Base-by-base conservation (phyloP, 1,139 yeast species). In the Lodderomyces theae region DNA sequence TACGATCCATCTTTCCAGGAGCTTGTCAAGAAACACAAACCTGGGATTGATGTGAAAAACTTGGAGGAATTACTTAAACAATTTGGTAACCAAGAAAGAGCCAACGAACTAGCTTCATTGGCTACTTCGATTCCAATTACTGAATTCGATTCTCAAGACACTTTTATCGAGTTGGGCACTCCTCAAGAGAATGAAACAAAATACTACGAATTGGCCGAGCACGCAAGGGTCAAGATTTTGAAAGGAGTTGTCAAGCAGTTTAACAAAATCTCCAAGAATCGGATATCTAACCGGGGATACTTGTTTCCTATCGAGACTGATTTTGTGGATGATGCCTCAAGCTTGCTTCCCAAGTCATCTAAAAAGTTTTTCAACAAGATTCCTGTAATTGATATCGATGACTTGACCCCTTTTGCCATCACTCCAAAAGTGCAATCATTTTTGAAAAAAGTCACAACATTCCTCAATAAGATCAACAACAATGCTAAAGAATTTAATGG, bases 131-230 rank as follows among this genome's bases (percentile, higher is more conserved):
- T 60, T 2, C 47, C 54, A 1, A 35, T 47, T 3, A 47, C 46
- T 5, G 38, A 45, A 9, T 50, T 56, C 28, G 33, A 40, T 21
- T 42, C 46, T 19, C 35, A 42, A 26, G 41, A 46, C 4, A 25
- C n/a, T 5, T 38, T 43, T 21, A 40, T 35, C 13, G 33, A 38
- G 11, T 46, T 47, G 45, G 52, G 35, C 38, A 48, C 57, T 36
- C 30, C 37, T 3, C 25, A 44, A 26, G 33, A 24, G 9, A 24
- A 22, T 12, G 77, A 61, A 54, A 58, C 48, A 51, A 52, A 60
- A 25, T 80, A 66, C 52, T 88, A 87, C 55, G 71, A 64, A 1
- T 60, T 66, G 34, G 96, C 96, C 0, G 95, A 87, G 52, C 51
- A 56, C 1, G 54, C 82, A 11, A 72, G 96, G 47, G 65, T 71